Conservation (phyloP, 2,329 filamentous ascomycete species). For the Xylariaceae sp. region DNA sequence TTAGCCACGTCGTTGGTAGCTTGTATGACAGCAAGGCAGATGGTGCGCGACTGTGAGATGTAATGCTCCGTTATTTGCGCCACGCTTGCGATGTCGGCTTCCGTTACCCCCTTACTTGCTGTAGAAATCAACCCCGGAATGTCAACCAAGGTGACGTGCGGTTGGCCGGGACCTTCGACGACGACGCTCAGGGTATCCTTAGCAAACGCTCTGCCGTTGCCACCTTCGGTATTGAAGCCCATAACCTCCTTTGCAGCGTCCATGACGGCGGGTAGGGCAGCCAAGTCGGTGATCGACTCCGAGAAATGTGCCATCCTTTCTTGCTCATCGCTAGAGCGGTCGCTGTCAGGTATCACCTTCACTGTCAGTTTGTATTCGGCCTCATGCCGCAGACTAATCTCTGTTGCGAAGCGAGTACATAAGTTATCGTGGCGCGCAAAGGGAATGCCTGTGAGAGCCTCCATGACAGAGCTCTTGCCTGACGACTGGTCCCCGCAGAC, state of each 20-base stretch:
- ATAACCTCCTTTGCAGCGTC: constrained; percentile 1
- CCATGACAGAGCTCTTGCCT: constrained; percentile 60
- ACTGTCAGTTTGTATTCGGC: constrained; percentile 8
- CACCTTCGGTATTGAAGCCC: constrained; percentile 1
- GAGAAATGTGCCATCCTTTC: constrained; percentile 2
- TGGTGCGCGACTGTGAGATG: constrained; percentile 36
- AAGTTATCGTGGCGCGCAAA: constrained; percentile 51
- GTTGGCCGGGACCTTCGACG: constrained; percentile 9
- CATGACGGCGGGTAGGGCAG: constrained; percentile 6
- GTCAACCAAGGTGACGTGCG: constrained; percentile 25
- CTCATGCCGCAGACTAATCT: constrained; percentile 53
- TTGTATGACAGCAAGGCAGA: constrained; percentile 42
- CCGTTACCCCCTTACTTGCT: constrained; percentile 19
- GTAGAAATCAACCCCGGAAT: constrained; percentile 31
- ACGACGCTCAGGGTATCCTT: constrained; percentile 12
- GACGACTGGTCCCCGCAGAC: constrained; percentile 56
- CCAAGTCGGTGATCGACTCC: constrained; percentile 7
- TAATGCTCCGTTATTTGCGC: constrained; percentile 32
- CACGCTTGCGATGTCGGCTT: constrained; percentile 23
- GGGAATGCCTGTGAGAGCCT: constrained; percentile 56
- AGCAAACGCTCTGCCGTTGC: constrained; percentile 2
- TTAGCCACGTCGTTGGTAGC: constrained; percentile 38
- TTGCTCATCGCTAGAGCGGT: not conserved
- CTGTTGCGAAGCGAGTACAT: constrained; percentile 58
- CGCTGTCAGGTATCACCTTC: constrained; percentile 8